Conservation (phyloP, 768 basidiomycete species). For the Basidioascus undulatus region DNA sequence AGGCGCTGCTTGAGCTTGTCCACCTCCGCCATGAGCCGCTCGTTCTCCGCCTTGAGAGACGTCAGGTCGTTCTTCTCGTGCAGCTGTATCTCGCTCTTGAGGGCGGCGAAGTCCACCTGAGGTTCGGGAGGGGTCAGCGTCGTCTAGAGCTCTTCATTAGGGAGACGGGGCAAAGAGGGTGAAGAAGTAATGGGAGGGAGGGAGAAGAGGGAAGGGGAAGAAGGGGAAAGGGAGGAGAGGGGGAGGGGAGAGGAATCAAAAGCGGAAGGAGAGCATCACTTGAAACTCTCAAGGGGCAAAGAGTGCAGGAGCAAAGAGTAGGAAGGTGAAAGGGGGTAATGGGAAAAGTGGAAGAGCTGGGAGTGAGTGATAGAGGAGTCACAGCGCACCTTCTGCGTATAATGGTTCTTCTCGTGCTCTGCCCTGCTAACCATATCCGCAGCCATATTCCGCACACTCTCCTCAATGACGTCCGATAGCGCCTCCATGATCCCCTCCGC, state of each 20-base stretch:
- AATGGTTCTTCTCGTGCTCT: constrained; percentile 89
- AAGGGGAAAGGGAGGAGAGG: neutral
- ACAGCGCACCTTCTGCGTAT: constrained; percentile 44
- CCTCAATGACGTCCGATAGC: constrained; percentile 90
- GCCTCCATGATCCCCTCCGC: constrained; percentile 94
- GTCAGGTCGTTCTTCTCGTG: constrained; percentile 93
- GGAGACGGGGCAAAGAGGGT: neutral
- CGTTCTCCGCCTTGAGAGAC: constrained; percentile 87
- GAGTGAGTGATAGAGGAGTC: neutral
- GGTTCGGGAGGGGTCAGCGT: constrained; percentile 2
- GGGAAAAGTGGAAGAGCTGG: neutral
- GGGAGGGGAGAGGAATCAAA: neutral
- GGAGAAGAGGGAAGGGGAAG: neutral
- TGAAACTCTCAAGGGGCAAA: neutral
- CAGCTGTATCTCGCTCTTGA: constrained; percentile 84
- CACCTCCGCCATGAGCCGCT: constrained; percentile 69
- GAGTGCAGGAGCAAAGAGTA: too few species aligned
- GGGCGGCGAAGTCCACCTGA: constrained; percentile 77
- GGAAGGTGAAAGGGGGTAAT: too few species aligned
- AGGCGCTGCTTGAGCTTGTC: constrained; percentile 86
- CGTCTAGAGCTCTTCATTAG: too few species aligned
- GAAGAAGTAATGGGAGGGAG: neutral
- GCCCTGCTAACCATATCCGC: constrained; percentile 87
- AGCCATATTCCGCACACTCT: constrained; percentile 87
- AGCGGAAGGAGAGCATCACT: neutral